phyloP scores from a whole-genome alignment of 2,329 filamentous ascomycete genomes.

The Monosporascus ibericus region DNA sequence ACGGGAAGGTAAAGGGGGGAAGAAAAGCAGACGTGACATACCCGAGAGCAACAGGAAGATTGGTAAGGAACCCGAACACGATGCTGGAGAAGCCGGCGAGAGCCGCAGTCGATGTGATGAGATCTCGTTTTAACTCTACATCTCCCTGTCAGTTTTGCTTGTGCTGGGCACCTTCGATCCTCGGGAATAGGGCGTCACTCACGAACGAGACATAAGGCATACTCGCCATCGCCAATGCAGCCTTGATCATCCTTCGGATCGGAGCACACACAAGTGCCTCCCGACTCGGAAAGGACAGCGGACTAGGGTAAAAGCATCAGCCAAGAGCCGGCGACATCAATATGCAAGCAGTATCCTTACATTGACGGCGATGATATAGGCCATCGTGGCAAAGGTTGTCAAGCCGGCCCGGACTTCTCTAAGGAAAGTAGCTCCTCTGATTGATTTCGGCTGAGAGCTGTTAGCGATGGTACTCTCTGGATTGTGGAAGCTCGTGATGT shows the following conservation, averaged over 20 bases:
- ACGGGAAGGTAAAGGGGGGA: not conserved
- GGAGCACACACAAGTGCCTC: conserved; percentile 67
- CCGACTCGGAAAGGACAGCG: conserved; percentile 66
- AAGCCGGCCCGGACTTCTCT: conserved; percentile 73
- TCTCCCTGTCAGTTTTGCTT: conserved; percentile 3
- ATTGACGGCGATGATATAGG: conserved; percentile 76
- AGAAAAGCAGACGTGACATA: conserved; percentile 35
- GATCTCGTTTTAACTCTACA: conserved; percentile 61
- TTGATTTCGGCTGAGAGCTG: conserved; percentile 52
- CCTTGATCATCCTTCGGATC: conserved; percentile 30
- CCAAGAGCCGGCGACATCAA: not conserved
- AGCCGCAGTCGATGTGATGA: conserved; percentile 79
- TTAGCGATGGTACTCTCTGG: conserved; percentile 5
- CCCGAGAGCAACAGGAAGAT: conserved; percentile 72
- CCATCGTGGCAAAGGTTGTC: conserved; percentile 77
- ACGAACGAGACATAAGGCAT: conserved; percentile 42
- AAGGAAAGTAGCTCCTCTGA: conserved; percentile 64
- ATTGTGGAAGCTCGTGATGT: not conserved
- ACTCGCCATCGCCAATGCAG: conserved; percentile 43
- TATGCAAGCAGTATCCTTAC: conserved; percentile 29
- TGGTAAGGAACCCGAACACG: conserved; percentile 73
- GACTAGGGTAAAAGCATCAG: conserved; percentile 37
- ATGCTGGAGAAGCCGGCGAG: conserved; percentile 70
- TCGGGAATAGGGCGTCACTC: conserved; percentile 7
- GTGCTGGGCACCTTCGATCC: not conserved